A percentile compares a stretch with the other conserved stretches of the same genome.
Conservation (phyloP, 148 eudicot genomes). For the Rhododendron simsii region DNA sequence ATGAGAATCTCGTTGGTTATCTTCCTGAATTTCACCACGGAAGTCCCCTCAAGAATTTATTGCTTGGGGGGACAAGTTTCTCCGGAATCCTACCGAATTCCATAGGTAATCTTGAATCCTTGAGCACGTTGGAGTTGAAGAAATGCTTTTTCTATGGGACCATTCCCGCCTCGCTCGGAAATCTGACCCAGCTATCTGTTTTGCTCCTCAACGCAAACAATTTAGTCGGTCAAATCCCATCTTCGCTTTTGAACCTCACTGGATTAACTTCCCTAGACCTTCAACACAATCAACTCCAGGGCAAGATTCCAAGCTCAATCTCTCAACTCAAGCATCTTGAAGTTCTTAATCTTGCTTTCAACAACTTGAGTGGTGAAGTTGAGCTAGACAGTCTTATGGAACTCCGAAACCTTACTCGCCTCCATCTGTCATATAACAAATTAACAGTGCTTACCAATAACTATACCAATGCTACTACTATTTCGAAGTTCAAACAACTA, state of each 20-base stretch:
- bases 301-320: too few relatives aligned
- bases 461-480: not conserved
- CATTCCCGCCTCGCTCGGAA: not conserved
- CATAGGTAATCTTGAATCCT: constrained; percentile 19
- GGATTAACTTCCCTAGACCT: too few relatives aligned
- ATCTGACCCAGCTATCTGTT: not conserved
- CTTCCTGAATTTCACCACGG: constrained; percentile 27
- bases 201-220: not conserved
- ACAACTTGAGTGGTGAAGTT: too few relatives aligned
- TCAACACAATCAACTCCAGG: too few relatives aligned
- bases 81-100: constrained; percentile 27
- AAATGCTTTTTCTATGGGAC: not conserved
- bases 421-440: not conserved
- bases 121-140: not conserved
- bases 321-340: too few relatives aligned
- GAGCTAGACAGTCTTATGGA: too few relatives aligned
- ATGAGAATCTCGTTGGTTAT: constrained; percentile 12
- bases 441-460: not conserved
- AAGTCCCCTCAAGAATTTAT: constrained; percentile 5
- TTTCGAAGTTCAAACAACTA: not conserved
- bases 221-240: not conserved
- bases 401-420: not conserved
- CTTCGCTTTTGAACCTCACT: too few relatives aligned
- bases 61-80: constrained; percentile 7
- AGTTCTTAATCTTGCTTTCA: too few relatives aligned